Evolutionary conservation across 2,329 filamentous ascomycete genomes (phyloP).

Genomic region (Aureobasidium vineae): DNA sequence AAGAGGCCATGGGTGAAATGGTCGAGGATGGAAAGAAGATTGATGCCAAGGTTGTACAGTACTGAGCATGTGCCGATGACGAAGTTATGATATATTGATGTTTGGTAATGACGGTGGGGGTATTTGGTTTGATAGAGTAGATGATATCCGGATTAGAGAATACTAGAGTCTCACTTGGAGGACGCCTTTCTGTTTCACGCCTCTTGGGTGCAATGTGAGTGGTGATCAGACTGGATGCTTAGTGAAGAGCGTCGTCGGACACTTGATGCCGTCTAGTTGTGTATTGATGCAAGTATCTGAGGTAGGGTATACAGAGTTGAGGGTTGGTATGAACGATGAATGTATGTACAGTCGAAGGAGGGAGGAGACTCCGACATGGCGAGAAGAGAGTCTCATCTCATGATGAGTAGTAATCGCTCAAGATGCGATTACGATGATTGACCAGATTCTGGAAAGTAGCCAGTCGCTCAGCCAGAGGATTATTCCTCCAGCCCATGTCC

Average conservation of each 20-base stretch:
- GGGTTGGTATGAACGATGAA: neutral
- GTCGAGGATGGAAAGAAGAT: constrained; percentile 13
- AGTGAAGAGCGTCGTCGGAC: neutral
- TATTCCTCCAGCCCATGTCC: constrained; percentile 62
- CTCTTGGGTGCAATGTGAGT: neutral
- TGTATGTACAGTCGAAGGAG: constrained; percentile 7
- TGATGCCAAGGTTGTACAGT: constrained; percentile 16
- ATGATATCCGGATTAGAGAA: neutral
- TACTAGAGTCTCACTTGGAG: neutral
- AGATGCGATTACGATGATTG: constrained; percentile 60
- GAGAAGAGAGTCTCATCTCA: neutral
- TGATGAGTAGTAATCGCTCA: constrained; percentile 48
- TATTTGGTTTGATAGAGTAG: neutral
- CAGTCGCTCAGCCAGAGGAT: constrained; percentile 58
- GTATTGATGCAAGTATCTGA: neutral
- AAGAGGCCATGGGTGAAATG: constrained; percentile 13
- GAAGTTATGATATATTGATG: neutral
- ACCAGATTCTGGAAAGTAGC: constrained; percentile 61
- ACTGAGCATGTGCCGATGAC: neutral
- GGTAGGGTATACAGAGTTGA: neutral
- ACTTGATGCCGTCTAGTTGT: neutral
- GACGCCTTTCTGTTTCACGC: neutral
- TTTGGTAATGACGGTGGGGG: neutral
- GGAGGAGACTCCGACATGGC: no score
- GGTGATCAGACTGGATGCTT: neutral